Percentiles rank a stretch among this genome's conserved stretches.
These are phyloP conservation scores for Nymphaea colorata DNA, from an alignment of 164 flowering plant species.

Conservation along the genomic window DNA sequence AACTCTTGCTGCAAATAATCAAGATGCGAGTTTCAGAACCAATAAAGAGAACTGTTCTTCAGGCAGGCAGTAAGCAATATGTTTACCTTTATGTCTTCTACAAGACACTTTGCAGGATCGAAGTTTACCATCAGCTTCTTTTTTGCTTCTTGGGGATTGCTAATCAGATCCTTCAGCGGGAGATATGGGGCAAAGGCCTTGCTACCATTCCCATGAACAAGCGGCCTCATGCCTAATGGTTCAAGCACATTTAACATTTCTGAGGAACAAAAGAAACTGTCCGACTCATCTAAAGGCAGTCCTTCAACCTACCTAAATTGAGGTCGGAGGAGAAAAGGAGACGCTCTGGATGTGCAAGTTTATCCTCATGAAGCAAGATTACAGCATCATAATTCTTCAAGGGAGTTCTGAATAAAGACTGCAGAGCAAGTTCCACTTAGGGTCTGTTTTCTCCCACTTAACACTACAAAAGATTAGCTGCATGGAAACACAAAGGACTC, in stretches of 20 bases:
- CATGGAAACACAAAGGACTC: slow-evolving; percentile 3
- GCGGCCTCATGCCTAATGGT: slow-evolving; percentile 39
- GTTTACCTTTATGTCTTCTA: slow-evolving; percentile 64
- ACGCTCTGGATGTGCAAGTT: slow-evolving; percentile 62
- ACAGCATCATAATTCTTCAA: slow-evolving; percentile 86
- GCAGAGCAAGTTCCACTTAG: slow-evolving; percentile 10
- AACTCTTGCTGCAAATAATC: slow-evolving; percentile 40
- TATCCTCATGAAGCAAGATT: slow-evolving; percentile 75
- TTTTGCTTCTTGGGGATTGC: slow-evolving; percentile 31
- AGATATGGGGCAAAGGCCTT: slow-evolving; percentile 55
- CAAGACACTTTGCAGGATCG: slow-evolving; percentile 64
- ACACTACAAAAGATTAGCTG: neutral
- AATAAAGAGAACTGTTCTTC: neutral
- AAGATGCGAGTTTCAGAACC: no score
- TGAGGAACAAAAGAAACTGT: neutral
- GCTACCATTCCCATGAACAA: slow-evolving; percentile 58
- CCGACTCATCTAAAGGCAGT: neutral
- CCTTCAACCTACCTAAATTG: slow-evolving; percentile 34
- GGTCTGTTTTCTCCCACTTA: no score
- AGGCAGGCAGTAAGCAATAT: neutral
- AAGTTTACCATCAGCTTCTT: slow-evolving; percentile 63
- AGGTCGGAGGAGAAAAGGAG: slow-evolving; percentile 77
- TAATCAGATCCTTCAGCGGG: slow-evolving; percentile 25
- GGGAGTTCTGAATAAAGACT: slow-evolving; percentile 86
- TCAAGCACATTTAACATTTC: neutral